Evolutionary conservation across 2,329 filamentous ascomycete species (phyloP), one percentile per base, ranked within the genome.

Genomic region (Penicillium frequentans): DNA sequence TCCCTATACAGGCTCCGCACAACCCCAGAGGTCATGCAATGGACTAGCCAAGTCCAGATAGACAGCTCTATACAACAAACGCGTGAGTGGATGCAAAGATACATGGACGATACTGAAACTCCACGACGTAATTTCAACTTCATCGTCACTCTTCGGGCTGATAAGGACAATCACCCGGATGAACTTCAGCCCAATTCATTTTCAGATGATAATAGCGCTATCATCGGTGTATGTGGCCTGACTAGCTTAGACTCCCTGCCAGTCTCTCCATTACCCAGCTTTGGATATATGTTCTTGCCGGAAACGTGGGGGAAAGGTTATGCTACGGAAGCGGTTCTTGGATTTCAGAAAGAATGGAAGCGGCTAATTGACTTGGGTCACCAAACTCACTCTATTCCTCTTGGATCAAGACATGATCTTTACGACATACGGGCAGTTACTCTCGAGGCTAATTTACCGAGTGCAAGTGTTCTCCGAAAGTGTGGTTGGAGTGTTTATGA

Each of bases 201-300:
- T 26, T 5, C 33, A 43, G n/a, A 24, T 19, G 21, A 37, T 14
- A 39, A 43, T 6, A 19, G 23, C 35, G 3, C 16, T 13, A 8
- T 51, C 11, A 53, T 53, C 43, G 50, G 50, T 24, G 50, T 53
- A 6, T 53, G 50, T 37, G 50, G 50, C 3, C 50, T 53, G 42
- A 14, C 14, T 35, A 14, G 24, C 16, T 24, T 53, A 19, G 43
- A 53, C 19, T 53, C 50, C 16, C 24, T 47, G 29, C 42, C 42
- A 19, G 19, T 45, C 9, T 53, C 42, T 26, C 50, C 50, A 11
- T 19, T 53, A 1, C 50, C 50, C 14, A 26, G 13, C 9, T 35
- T 53, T 33, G 50, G 50, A 26, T 53, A 53, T 16, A 53, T 53
- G 43, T 47, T 46, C 19, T 26, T 29, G 10, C 50, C 50, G 26